Conservation (phyloP, 2,329 filamentous ascomycete genomes). For the Monosporascus sp. region DNA sequence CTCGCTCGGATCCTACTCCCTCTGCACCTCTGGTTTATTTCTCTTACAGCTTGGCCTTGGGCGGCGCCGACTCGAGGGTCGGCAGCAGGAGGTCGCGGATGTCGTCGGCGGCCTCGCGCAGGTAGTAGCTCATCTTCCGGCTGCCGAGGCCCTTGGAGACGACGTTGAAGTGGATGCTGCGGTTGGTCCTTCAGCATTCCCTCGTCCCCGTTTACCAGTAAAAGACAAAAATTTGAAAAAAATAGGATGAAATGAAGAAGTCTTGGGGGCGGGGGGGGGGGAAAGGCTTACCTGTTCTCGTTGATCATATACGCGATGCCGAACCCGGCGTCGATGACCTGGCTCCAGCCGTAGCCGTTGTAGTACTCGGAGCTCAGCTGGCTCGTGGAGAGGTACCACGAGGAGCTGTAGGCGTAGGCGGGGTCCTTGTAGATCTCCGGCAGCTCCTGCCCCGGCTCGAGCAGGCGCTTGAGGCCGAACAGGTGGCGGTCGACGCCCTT, state of each 20-base stretch:
- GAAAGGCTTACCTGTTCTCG: constrained; percentile 69
- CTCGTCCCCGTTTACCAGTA: background rate
- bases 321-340: constrained; percentile 93
- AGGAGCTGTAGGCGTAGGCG: constrained; percentile 73
- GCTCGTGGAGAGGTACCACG: constrained; percentile 83
- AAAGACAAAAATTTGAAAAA: too few relatives aligned
- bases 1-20: background rate
- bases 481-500: constrained; percentile 93
- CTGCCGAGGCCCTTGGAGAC: constrained; percentile 89
- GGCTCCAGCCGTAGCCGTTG: constrained; percentile 98
- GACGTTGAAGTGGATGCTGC: constrained; percentile 93
- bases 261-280: background rate
- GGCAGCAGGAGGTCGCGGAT: constrained; percentile 81
- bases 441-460: constrained; percentile 73
- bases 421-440: constrained; percentile 85
- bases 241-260: too few relatives aligned
- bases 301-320: constrained; percentile 99
- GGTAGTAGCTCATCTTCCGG: constrained; percentile 90
- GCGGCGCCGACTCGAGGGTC: constrained; percentile 66
- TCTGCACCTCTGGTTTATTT: background rate
- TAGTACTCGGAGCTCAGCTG: constrained; percentile 96
- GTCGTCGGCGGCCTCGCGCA: constrained; percentile 89
- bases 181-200: constrained; percentile 4
- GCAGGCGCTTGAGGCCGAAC: constrained; percentile 91
- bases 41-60: constrained; percentile 80